Evolutionary conservation across 2,329 filamentous ascomycete species (phyloP).

Genomic region (Monilinia polystroma): DNA sequence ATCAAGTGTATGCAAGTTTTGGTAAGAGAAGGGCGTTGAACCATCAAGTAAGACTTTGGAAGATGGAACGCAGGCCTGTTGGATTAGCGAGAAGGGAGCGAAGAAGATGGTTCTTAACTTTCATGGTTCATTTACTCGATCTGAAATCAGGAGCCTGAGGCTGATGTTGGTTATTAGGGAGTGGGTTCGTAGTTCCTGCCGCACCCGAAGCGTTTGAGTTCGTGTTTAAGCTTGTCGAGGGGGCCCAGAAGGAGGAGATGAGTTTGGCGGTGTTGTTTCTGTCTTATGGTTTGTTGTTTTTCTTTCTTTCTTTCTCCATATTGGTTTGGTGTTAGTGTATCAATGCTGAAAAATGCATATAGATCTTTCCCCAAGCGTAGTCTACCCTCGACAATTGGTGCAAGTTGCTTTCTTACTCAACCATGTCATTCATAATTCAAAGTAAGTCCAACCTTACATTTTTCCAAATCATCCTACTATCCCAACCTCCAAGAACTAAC

Average conservation of each 20-base stretch:
- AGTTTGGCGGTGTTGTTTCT: constrained; percentile 52
- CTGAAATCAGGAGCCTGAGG: background rate
- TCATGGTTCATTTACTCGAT: constrained; percentile 42
- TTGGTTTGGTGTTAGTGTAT: background rate
- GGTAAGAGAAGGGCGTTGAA: constrained; percentile 33
- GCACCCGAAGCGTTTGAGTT: constrained; percentile 49
- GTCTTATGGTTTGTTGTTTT: constrained; percentile 48
- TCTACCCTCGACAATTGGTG: constrained; percentile 50
- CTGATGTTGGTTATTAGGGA: constrained; percentile 43
- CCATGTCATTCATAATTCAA: constrained; percentile 42
- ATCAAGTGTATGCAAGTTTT: constrained; percentile 30
- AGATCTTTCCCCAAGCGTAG: constrained; percentile 47
- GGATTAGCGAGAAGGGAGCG: constrained; percentile 45
- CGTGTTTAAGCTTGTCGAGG: constrained; percentile 30
- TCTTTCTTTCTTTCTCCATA: background rate
- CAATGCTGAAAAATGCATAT: background rate
- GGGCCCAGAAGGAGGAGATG: constrained; percentile 44
- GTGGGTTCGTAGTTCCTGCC: constrained; percentile 54
- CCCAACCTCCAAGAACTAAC: constrained; percentile 46
- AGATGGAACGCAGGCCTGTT: constrained; percentile 47
- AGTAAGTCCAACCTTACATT: constrained; percentile 35
- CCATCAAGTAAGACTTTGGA: constrained; percentile 34
- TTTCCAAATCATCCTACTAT: constrained; percentile 53
- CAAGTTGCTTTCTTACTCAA: constrained; percentile 48
- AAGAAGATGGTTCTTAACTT: constrained; percentile 48